phyloP scores from a whole-genome alignment of 208 protist species.

The Paratrypanosoma confusum region DNA sequence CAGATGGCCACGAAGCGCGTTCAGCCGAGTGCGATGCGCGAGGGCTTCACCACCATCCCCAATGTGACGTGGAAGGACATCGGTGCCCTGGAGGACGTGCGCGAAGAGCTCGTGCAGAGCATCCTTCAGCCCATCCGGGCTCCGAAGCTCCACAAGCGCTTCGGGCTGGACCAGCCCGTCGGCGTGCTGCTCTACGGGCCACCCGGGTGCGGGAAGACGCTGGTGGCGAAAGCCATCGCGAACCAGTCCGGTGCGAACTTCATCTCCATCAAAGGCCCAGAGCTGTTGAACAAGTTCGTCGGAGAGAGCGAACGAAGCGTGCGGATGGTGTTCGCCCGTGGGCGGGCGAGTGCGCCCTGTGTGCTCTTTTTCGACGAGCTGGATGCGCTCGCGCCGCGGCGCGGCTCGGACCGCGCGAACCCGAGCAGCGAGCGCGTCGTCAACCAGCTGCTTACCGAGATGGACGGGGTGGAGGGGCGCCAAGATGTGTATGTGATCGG shows the following conservation, averaged over 20 bases:
- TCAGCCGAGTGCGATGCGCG: constrained; percentile 95
- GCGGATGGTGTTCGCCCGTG: constrained; percentile 93
- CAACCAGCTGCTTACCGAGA: constrained; percentile 98
- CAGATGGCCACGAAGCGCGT: constrained; percentile 90
- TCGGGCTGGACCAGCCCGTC: constrained; percentile 80
- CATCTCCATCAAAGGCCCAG: constrained; percentile 98
- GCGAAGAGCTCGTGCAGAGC: constrained; percentile 86
- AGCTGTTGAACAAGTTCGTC: constrained; percentile 98
- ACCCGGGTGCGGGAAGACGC: constrained; percentile 97
- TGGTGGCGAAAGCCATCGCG: constrained; percentile 93
- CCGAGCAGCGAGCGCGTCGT: constrained; percentile 95
- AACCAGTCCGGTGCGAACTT: constrained; percentile 96
- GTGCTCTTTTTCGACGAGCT: constrained; percentile 99
- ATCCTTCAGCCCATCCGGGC: constrained; percentile 88
- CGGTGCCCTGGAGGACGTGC: constrained; percentile 93
- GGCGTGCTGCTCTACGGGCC: constrained; percentile 98
- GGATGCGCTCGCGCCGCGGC: constrained; percentile 94
- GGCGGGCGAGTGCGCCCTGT: constrained; percentile 89
- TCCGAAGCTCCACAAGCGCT: constrained; percentile 84
- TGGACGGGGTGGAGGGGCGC: constrained; percentile 97
- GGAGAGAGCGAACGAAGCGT: constrained; percentile 98
- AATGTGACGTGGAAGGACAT: constrained; percentile 97
- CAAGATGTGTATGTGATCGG: constrained; percentile 96
- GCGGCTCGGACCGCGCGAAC: constrained; percentile 83
- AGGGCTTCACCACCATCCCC: constrained; percentile 94